Percentiles rank a stretch among this genome's conserved stretches.
Conservation (phyloP, 768 basidiomycete genomes). For the Sporobolomyces pararoseus region DNA sequence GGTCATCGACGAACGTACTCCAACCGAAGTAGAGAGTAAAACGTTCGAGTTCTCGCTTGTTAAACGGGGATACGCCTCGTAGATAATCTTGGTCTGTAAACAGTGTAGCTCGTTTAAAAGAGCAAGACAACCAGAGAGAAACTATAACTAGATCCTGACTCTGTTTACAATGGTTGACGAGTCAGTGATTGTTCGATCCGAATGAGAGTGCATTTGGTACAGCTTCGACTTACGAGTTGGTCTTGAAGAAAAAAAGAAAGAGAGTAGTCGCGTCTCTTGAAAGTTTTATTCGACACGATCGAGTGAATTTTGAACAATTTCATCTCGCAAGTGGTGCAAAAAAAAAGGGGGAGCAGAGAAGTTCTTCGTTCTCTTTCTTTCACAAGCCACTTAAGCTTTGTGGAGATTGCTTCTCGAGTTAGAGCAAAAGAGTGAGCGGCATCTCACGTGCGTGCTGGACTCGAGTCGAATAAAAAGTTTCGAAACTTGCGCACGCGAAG, state of each 20-base stretch:
- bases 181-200: too few relatives aligned
- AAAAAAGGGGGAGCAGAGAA: neutral
- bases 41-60: conserved; percentile 15
- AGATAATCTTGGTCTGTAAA: conserved; percentile 16
- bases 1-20: conserved; percentile 21
- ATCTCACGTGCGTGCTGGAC: too few relatives aligned
- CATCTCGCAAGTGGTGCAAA: neutral
- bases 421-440: too few relatives aligned
- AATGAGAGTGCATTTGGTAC: neutral
- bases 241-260: conserved; percentile 2
- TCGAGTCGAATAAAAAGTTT: too few relatives aligned
- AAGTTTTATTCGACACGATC: neutral
- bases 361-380: neutral
- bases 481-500: too few relatives aligned
- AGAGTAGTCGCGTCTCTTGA: neutral
- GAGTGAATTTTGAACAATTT: neutral
- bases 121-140: conserved; percentile 28
- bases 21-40: neutral
- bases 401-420: neutral
- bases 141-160: conserved; percentile 29
- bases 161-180: neutral
- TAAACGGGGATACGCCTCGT: conserved; percentile 13
- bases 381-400: neutral
- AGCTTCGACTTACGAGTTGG: conserved; percentile 10
- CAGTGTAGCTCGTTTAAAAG: conserved; percentile 22